phyloP scores from a whole-genome alignment of 2,329 filamentous ascomycete genomes.

The Colletotrichum agaves region DNA sequence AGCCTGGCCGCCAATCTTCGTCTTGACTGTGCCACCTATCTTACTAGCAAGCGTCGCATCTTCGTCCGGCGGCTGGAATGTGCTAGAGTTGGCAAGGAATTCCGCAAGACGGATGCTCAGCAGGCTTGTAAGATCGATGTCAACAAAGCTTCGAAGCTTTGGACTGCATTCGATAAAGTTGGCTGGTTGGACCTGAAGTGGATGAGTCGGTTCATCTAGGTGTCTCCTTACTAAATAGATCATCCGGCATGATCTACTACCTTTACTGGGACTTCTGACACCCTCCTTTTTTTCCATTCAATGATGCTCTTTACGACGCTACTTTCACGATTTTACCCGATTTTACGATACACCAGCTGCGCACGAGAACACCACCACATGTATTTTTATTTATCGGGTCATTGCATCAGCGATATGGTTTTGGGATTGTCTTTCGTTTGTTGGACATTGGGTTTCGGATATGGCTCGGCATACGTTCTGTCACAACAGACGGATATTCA shows the following conservation, averaged over 20 bases:
- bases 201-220: conserved; percentile 49
- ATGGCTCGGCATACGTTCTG: background rate
- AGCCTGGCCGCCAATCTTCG: conserved; percentile 81
- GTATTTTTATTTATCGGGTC: background rate
- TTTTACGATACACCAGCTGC: background rate
- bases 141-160: conserved; percentile 95
- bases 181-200: conserved; percentile 77
- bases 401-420: conserved; percentile 31
- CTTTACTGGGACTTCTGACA: background rate
- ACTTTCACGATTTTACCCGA: background rate
- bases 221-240: conserved; percentile 8
- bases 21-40: conserved; percentile 86
- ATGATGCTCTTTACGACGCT: background rate
- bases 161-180: conserved; percentile 87
- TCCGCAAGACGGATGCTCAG: conserved; percentile 94
- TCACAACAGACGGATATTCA: background rate
- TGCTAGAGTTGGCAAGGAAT: conserved; percentile 78
- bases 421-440: conserved; percentile 8
- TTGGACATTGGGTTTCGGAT: background rate
- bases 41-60: conserved; percentile 92
- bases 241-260: conserved; percentile 41
- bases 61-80: conserved; percentile 80
- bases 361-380: background rate
- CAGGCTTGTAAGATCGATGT: conserved; percentile 98
- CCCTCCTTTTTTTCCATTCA: background rate